Percentiles rank a stretch among this genome's conserved stretches.
Evolutionary conservation across 164 flowering plant species (phyloP).

Genomic region (Amborella trichopoda): DNA sequence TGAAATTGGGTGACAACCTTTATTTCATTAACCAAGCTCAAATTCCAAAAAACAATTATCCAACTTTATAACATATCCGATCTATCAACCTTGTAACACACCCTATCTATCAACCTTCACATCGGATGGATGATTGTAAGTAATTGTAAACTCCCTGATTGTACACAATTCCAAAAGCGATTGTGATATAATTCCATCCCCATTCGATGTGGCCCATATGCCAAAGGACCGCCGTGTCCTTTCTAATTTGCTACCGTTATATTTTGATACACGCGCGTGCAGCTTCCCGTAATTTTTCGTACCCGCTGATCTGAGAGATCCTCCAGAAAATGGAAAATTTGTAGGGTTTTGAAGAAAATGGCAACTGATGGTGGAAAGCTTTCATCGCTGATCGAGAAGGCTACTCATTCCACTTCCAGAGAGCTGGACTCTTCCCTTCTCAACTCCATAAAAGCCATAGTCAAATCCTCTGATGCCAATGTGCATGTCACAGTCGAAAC

Average conservation of each 20-base stretch:
- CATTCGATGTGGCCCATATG: not conserved
- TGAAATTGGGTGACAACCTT: too few species aligned
- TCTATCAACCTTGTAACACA: too few species aligned
- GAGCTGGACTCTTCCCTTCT: constrained; percentile 73
- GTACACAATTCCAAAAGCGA: too few species aligned
- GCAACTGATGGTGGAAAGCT: constrained; percentile 26
- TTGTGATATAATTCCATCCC: not conserved
- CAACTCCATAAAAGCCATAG: constrained; percentile 63
- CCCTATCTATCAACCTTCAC: too few species aligned
- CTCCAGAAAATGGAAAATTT: not conserved
- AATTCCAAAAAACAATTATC: too few species aligned
- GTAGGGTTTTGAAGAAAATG: not conserved
- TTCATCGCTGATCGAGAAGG: constrained; percentile 59
- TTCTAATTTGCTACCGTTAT: not conserved
- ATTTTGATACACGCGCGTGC: too few species aligned
- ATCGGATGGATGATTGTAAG: too few species aligned
- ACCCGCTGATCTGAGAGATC: not conserved
- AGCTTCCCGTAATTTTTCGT: not conserved
- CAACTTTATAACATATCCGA: too few species aligned
- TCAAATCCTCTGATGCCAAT: constrained; percentile 72
- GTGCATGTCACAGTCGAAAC: constrained; percentile 53
- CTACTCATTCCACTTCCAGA: constrained; percentile 54
- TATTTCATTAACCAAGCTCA: too few species aligned
- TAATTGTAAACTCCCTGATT: too few species aligned
- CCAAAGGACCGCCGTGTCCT: not conserved